Evolutionary conservation across 257 asterid genomes (phyloP).

Genomic region (Rauvolfia tetraphylla): DNA sequence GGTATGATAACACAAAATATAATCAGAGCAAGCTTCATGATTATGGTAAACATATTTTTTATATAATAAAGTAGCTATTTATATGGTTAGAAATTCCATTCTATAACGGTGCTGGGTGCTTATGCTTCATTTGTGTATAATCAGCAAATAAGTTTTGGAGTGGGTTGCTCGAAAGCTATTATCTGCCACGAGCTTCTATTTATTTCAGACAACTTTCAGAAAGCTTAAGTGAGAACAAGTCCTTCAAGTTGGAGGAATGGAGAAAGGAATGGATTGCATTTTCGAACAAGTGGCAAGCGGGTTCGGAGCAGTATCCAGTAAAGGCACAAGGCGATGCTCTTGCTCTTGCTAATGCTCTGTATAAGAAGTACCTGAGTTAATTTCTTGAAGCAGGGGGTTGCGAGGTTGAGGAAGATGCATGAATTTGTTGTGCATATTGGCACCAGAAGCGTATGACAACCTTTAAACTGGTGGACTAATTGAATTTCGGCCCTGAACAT

Average conservation of each 20-base stretch:
- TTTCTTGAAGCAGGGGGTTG: background rate
- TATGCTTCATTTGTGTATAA: conserved; percentile 10
- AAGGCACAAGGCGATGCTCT: conserved; percentile 69
- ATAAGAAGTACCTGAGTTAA: conserved; percentile 51
- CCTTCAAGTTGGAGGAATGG: conserved; percentile 70
- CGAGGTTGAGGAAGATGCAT: conserved; percentile 5
- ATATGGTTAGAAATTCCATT: background rate
- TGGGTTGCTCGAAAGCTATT: conserved; percentile 66
- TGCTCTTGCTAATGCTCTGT: conserved; percentile 54
- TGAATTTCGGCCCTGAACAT: background rate
- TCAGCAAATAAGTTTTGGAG: conserved; percentile 97
- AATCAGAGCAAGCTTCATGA: conserved; percentile 84
- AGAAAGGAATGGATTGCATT: conserved; percentile 83
- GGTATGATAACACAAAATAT: conserved; percentile 69
- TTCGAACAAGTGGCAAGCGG: conserved; percentile 80
- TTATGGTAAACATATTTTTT: conserved; percentile 47
- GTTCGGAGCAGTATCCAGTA: conserved; percentile 56
- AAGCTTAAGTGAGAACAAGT: conserved; percentile 51
- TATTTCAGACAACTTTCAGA: conserved; percentile 51
- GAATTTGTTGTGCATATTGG: background rate
- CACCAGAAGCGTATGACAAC: background rate
- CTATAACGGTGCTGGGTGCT: background rate
- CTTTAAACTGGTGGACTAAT: background rate
- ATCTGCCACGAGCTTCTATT: conserved; percentile 85
- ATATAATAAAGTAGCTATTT: conserved; percentile 1